phyloP scores from a whole-genome alignment of 1,284 basidiomycete genomes.

The Kwoniella shivajii region DNA sequence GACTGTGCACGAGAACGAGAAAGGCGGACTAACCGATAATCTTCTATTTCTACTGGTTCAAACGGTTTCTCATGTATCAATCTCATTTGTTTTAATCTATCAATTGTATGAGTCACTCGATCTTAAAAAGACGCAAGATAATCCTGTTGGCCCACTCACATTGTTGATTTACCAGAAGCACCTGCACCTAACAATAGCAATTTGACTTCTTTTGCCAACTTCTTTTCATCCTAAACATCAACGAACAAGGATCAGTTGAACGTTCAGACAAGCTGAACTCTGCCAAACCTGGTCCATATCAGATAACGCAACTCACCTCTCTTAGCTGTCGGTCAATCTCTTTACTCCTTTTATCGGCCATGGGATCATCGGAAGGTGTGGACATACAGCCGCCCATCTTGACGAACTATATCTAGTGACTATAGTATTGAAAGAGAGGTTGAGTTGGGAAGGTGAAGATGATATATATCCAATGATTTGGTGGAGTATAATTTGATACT shows the following conservation, averaged over 20 bases:
- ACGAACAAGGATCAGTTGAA: neutral
- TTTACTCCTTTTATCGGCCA: conserved; percentile 44
- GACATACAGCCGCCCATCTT: conserved; percentile 76
- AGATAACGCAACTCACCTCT: conserved; percentile 60
- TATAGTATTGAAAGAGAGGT: too few relatives aligned
- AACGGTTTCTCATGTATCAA: conserved; percentile 48
- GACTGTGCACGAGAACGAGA: neutral
- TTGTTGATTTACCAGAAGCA: conserved; percentile 88
- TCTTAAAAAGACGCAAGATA: neutral
- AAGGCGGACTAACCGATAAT: conserved; percentile 35
- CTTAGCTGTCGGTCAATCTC: conserved; percentile 68
- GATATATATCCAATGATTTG: neutral
- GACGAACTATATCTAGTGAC: too few relatives aligned
- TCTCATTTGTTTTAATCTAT: conserved; percentile 50
- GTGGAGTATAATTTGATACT: neutral
- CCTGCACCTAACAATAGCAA: conserved; percentile 87
- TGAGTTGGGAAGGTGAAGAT: conserved; percentile 1
- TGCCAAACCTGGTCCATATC: neutral
- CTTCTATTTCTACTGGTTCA: conserved; percentile 45
- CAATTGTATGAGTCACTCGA: conserved; percentile 1
- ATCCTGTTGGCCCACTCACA: conserved; percentile 24
- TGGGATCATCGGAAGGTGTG: conserved; percentile 51
- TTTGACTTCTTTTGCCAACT: conserved; percentile 75
- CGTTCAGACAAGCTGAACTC: neutral
- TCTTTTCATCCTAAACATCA: conserved; percentile 63